Conservation (phyloP, 176 grass and related monocot genomes). For the Oryza meridionalis region DNA sequence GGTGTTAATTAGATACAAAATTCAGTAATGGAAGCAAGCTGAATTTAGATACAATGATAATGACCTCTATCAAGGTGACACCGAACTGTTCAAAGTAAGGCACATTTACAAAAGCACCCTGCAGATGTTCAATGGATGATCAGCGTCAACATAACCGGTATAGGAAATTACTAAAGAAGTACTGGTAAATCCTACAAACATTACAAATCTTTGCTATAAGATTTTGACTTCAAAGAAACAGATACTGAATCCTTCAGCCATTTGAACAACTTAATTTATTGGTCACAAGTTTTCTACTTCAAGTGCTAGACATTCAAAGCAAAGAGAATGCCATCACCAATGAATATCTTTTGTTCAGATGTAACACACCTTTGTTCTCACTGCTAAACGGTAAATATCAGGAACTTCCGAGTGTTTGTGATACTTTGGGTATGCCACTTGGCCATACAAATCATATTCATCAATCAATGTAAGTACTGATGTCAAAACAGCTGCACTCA, state of each 20-base stretch:
- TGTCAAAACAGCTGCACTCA: conserved; percentile 77
- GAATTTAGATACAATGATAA: conserved; percentile 23
- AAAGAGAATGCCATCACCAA: neutral
- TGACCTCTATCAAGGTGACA: conserved; percentile 80
- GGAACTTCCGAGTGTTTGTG: conserved; percentile 84
- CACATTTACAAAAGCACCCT: conserved; percentile 82
- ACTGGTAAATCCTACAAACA: conserved; percentile 10
- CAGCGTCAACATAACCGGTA: conserved; percentile 16
- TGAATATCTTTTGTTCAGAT: conserved; percentile 20
- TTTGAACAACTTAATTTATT: conserved; percentile 6
- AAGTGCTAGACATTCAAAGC: conserved; percentile 1
- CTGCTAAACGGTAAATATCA: conserved; percentile 81
- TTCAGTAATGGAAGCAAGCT: conserved; percentile 9
- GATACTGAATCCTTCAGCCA: neutral
- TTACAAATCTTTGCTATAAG: conserved; percentile 7
- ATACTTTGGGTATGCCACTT: conserved; percentile 89
- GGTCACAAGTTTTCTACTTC: neutral
- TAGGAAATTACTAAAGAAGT: conserved; percentile 8
- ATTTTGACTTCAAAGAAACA: conserved; percentile 1
- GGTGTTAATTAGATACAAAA: conserved; percentile 23
- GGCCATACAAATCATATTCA: conserved; percentile 81
- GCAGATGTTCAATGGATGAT: conserved; percentile 35
- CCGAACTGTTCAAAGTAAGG: conserved; percentile 78
- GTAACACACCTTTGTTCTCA: conserved; percentile 64
- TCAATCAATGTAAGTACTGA: conserved; percentile 78